A percentile compares a stretch with the other conserved stretches of the same genome.
Conservation (phyloP, 2,329 filamentous ascomycete genomes). For the Aspergillus puulaauensis region DNA sequence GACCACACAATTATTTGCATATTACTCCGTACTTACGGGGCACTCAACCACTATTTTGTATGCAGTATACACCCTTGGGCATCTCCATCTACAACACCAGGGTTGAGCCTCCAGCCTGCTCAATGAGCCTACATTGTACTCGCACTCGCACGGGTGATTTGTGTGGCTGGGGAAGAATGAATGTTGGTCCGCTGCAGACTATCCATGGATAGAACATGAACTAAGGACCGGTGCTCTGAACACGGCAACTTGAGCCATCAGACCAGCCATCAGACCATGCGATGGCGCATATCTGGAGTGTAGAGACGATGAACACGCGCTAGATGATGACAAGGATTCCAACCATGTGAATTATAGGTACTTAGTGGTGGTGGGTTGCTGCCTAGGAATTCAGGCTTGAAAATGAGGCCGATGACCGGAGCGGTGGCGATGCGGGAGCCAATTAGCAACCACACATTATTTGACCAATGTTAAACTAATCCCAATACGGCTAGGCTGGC, state of each 20-base stretch:
- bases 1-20: background rate
- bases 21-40: background rate
- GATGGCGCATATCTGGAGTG: background rate
- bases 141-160: background rate
- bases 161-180: too few species aligned
- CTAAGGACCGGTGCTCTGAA: background rate
- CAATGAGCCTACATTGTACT: background rate
- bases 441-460: constrained; percentile 27
- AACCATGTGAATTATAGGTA: constrained; percentile 4
- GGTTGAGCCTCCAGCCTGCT: background rate
- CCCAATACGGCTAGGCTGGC: constrained; percentile 1
- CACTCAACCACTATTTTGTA: background rate
- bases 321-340: background rate
- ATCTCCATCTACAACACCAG: background rate
- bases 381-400: background rate
- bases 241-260: background rate
- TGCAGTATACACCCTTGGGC: background rate
- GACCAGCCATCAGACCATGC: background rate
- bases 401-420: constrained; percentile 31
- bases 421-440: constrained; percentile 18
- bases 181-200: background rate
- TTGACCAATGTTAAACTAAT: constrained; percentile 21
- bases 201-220: background rate
- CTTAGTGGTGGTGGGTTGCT: background rate
- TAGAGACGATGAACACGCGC: background rate